A percentile compares a stretch with the other conserved stretches of the same genome.
Conservation (phyloP, 257 asterid species). For the Primulina huaijiensis region DNA sequence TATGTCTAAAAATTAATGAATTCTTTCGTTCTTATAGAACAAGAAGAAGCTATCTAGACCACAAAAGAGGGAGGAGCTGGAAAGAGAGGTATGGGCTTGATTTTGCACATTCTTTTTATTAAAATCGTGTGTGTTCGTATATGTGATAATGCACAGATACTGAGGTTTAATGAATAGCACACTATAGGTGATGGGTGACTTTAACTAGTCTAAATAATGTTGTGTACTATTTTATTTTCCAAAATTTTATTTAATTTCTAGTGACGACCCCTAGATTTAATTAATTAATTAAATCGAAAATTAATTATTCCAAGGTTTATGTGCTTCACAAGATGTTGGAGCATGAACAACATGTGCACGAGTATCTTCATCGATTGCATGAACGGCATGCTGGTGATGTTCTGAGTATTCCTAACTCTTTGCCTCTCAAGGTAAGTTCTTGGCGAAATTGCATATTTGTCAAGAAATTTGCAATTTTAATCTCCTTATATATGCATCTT, state of each 20-base stretch:
- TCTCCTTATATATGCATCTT: too few relatives aligned
- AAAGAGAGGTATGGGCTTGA: constrained; percentile 66
- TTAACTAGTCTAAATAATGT: not conserved
- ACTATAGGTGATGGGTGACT: constrained; percentile 25
- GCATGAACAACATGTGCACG: constrained; percentile 68
- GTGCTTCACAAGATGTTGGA: constrained; percentile 69
- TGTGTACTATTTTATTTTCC: not conserved
- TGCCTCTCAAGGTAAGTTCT: constrained; percentile 64
- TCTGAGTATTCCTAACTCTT: constrained; percentile 55
- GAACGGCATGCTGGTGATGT: constrained; percentile 42
- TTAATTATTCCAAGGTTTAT: constrained; percentile 36
- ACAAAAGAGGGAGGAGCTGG: constrained; percentile 66
- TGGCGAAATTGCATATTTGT: not conserved
- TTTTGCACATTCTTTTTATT: constrained; percentile 10
- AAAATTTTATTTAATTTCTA: not conserved
- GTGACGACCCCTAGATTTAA: not conserved
- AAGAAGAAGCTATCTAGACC: constrained; percentile 44
- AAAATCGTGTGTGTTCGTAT: not conserved
- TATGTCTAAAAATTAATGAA: not conserved
- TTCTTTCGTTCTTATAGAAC: constrained; percentile 34
- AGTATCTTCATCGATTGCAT: constrained; percentile 52
- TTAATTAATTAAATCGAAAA: constrained; percentile 1
- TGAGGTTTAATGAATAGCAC: constrained; percentile 19
- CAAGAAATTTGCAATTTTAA: not conserved
- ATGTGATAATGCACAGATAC: not conserved